A percentile compares a stretch with the other conserved stretches of the same genome.
Evolutionary conservation across 2,329 filamentous ascomycete genomes (phyloP).

Genomic region (Colletotrichum sp.): DNA sequence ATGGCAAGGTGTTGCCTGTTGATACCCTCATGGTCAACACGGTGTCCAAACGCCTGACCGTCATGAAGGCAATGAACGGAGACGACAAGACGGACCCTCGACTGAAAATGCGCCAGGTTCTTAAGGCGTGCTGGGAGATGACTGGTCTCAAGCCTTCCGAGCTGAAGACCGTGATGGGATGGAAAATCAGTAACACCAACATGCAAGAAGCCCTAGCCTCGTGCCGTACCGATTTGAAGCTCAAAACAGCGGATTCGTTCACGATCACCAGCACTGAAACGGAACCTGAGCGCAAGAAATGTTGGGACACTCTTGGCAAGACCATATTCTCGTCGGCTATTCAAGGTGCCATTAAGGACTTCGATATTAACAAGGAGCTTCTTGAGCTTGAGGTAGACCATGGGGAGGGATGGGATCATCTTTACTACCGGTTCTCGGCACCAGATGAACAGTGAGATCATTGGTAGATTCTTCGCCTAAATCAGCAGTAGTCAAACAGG

Average conservation of each 20-base stretch:
- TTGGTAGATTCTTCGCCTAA: accelerated
- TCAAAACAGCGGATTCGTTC: background rate
- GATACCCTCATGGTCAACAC: background rate
- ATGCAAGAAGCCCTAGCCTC: background rate
- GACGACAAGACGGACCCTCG: background rate
- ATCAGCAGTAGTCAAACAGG: background rate
- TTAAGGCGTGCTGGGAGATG: background rate
- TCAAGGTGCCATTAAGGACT: background rate
- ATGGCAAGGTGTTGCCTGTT: background rate
- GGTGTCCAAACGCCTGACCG: background rate
- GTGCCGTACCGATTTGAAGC: background rate
- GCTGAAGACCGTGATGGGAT: background rate
- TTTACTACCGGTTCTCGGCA: background rate
- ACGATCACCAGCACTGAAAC: background rate
- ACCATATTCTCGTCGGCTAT: background rate
- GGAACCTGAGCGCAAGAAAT: background rate
- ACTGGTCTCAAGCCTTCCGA: background rate
- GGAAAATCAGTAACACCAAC: background rate
- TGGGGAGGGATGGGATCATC: background rate
- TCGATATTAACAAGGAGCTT: background rate
- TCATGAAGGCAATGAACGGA: background rate
- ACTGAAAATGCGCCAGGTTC: background rate
- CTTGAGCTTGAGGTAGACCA: background rate
- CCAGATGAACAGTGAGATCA: background rate
- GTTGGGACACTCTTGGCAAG: background rate